These are phyloP conservation scores for Coprinopsis cinerea DNA, from an alignment of 768 basidiomycete genomes.

Conservation along the genomic window DNA sequence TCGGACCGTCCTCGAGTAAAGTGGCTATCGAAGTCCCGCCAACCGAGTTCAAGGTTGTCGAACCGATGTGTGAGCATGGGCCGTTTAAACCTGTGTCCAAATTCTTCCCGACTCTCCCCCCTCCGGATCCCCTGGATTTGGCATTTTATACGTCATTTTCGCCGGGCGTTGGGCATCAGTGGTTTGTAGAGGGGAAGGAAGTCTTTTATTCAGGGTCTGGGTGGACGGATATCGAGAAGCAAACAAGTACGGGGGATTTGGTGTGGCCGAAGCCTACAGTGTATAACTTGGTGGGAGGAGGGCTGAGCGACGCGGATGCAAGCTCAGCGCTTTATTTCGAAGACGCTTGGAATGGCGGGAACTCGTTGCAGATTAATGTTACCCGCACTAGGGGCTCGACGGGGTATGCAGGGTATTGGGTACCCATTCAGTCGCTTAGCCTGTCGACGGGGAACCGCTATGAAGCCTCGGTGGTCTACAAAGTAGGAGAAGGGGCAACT, in stretches of 20 bases:
- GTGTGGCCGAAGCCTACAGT: constrained; percentile 60
- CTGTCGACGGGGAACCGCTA: constrained; percentile 41
- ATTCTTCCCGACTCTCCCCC: constrained; percentile 46
- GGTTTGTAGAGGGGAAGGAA: constrained; percentile 60
- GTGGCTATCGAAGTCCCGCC: constrained; percentile 44
- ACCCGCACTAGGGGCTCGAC: constrained; percentile 35
- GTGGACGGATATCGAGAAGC: constrained; percentile 78
- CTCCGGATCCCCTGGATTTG: constrained; percentile 48
- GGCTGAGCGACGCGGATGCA: constrained; percentile 35
- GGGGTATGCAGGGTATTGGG: constrained; percentile 51
- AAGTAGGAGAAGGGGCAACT: constrained; percentile 24
- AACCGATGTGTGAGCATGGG: constrained; percentile 47
- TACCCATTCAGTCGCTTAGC: constrained; percentile 60
- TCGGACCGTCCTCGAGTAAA: constrained; percentile 43
- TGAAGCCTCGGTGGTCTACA: constrained; percentile 49
- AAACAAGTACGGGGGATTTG: constrained; percentile 57
- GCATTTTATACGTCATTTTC: constrained; percentile 63
- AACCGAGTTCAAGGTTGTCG: constrained; percentile 25
- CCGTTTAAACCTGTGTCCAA: constrained; percentile 45
- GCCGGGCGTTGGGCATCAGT: constrained; percentile 60
- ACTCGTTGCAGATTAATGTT: constrained; percentile 43
- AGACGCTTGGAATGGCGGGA: constrained; percentile 73
- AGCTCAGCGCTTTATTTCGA: constrained; percentile 45
- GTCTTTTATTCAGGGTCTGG: constrained; percentile 44
- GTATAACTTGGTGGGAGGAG: constrained; percentile 42